phyloP scores from a whole-genome alignment of 306 rosid species.

The Prosopis cineraria region DNA sequence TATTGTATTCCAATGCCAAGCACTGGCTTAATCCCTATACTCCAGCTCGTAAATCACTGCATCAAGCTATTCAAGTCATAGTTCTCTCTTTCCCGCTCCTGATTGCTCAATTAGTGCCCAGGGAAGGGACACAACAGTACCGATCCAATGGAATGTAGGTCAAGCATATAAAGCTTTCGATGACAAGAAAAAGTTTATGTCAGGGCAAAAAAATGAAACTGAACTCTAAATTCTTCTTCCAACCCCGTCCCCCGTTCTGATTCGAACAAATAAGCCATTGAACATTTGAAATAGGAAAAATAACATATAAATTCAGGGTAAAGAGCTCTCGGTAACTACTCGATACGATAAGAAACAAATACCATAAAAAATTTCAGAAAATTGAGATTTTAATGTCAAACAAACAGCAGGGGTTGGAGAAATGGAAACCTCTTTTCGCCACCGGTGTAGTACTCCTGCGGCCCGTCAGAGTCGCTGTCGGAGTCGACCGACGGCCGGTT shows the following conservation, averaged over 20 bases:
- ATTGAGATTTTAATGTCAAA: not conserved
- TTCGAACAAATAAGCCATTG: not conserved
- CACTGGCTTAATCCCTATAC: not conserved
- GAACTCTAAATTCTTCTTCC: not conserved
- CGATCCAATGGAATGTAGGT: conserved; percentile 7
- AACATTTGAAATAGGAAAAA: not conserved
- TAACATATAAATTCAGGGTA: not conserved
- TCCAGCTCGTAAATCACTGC: not conserved
- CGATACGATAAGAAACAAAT: conserved; percentile 6
- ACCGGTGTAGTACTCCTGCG: conserved; percentile 97
- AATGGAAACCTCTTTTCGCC: conserved; percentile 87
- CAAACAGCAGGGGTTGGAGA: conserved; percentile 31
- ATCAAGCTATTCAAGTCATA: conserved; percentile 2
- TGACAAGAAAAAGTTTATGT: not conserved
- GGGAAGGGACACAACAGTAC: not conserved
- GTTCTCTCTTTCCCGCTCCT: not conserved
- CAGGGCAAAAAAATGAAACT: not conserved
- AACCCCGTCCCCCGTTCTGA: not conserved
- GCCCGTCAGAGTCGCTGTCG: conserved; percentile 85
- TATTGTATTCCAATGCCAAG: not conserved
- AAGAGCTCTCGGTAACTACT: not conserved
- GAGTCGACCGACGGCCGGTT: conserved; percentile 80
- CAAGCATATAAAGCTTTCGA: conserved; percentile 19
- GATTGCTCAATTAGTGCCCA: not conserved
- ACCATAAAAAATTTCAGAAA: not conserved